Evolutionary conservation across 129 eudicot genomes (phyloP).

Genomic region (Saussurea involucrata): DNA sequence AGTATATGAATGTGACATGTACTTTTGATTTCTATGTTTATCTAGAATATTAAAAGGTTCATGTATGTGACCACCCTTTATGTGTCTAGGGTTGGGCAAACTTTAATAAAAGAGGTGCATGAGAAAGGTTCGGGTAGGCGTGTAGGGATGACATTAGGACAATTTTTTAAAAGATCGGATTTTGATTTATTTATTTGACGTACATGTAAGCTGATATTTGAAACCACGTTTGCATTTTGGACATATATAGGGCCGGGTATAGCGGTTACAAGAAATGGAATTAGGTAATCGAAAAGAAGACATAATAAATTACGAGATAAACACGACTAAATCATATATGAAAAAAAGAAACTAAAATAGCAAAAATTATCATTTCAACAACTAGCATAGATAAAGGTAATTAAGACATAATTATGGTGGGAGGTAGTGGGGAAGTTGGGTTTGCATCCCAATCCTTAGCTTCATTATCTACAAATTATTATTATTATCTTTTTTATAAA

Average conservation of each 20-base stretch:
- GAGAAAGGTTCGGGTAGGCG: slow-evolving; percentile 19
- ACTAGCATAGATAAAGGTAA: slow-evolving; percentile 17
- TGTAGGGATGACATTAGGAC: background rate
- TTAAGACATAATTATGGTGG: slow-evolving; percentile 29
- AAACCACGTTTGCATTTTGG: background rate
- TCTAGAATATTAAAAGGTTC: slow-evolving; percentile 9
- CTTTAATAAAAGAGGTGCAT: slow-evolving; percentile 15
- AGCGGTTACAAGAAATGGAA: background rate
- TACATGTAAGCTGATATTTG: background rate
- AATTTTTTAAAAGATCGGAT: background rate
- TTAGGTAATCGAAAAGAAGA: background rate
- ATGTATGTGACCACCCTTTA: slow-evolving; percentile 20
- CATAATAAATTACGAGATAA: background rate
- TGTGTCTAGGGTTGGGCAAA: slow-evolving; percentile 25
- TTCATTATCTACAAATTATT: background rate
- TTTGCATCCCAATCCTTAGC: slow-evolving; percentile 17
- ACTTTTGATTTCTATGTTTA: background rate
- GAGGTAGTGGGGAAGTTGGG: slow-evolving; percentile 26
- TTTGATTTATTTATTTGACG: background rate
- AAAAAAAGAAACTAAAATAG: background rate
- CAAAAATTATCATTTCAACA: slow-evolving; percentile 11
- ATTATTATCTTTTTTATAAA: background rate
- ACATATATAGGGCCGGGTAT: background rate
- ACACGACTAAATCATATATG: background rate
- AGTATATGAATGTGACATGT: background rate